Percentiles rank a stretch among this genome's conserved stretches.
phyloP scores from a whole-genome alignment of 495 filamentous ascomycete genomes.

The Penicillium maclennaniae region DNA sequence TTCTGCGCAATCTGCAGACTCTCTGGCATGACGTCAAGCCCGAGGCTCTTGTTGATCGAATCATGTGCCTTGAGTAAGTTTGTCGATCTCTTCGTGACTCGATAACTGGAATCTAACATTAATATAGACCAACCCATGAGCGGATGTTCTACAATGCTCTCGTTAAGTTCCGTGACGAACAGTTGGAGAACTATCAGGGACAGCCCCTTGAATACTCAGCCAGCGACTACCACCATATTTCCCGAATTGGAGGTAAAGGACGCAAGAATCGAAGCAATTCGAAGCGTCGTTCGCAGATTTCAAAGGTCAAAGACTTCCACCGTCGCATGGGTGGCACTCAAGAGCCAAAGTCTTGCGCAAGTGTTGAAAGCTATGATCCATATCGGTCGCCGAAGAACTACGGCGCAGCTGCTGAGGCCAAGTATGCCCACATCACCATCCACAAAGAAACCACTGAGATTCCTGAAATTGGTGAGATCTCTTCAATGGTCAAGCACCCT shows the following conservation, averaged over 20 bases:
- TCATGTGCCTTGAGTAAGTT: constrained; percentile 67
- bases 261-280: constrained; percentile 32
- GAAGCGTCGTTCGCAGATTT: constrained; percentile 63
- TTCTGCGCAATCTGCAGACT: constrained; percentile 78
- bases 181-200: constrained; percentile 76
- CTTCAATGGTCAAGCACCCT: constrained; percentile 17
- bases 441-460: constrained; percentile 43
- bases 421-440: constrained; percentile 62
- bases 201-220: constrained; percentile 70
- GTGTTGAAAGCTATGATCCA: constrained; percentile 72
- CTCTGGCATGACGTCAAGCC: constrained; percentile 82
- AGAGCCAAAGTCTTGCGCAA: constrained; percentile 43
- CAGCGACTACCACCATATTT: constrained; percentile 83
- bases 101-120: background rate
- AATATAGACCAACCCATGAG: constrained; percentile 70
- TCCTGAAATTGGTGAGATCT: constrained; percentile 1
- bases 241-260: constrained; percentile 29
- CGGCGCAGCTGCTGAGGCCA: constrained; percentile 31
- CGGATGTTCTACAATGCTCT: constrained; percentile 88
- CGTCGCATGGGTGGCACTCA: constrained; percentile 40
- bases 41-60: constrained; percentile 60
- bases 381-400: constrained; percentile 64
- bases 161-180: constrained; percentile 70
- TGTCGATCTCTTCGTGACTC: background rate
- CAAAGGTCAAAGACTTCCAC: constrained; percentile 60